phyloP scores from a whole-genome alignment of 2,329 filamentous ascomycete genomes.

The Tolypocladium tropicale region DNA sequence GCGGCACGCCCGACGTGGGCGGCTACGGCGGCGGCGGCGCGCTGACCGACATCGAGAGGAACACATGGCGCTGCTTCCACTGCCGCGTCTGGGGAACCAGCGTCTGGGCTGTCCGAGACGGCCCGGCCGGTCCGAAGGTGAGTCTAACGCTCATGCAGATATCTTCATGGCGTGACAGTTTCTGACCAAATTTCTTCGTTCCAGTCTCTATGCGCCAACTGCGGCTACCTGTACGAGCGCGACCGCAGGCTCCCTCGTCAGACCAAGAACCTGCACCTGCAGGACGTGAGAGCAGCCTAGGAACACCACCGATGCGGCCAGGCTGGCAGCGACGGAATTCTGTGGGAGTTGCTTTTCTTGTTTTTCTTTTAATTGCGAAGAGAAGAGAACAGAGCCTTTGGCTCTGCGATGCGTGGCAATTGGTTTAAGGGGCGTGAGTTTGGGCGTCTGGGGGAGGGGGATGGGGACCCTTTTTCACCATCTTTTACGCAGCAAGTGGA shows the following conservation, averaged over 20 bases:
- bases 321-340: too few species aligned
- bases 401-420: background rate
- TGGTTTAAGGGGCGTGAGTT: background rate
- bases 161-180: background rate
- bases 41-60: conserved; percentile 67
- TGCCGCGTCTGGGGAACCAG: conserved; percentile 81
- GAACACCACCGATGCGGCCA: background rate
- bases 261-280: conserved; percentile 28
- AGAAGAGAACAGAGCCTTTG: background rate
- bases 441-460: background rate
- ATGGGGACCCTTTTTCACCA: background rate
- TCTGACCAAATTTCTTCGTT: background rate
- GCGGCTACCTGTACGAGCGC: conserved; percentile 79
- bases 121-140: conserved; percentile 74
- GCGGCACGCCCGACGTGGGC: conserved; percentile 73
- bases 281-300: conserved; percentile 15
- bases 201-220: conserved; percentile 85
- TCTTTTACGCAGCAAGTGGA: background rate
- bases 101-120: conserved; percentile 92
- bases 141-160: conserved; percentile 23
- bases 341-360: background rate
- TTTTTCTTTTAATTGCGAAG: background rate
- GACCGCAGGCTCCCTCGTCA: conserved; percentile 65
- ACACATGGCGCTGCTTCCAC: conserved; percentile 78
- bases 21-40: conserved; percentile 62